These are phyloP conservation scores for Bonia amplexicaulis DNA, from an alignment of 176 grass and related monocot genomes.

Conservation along the genomic window DNA sequence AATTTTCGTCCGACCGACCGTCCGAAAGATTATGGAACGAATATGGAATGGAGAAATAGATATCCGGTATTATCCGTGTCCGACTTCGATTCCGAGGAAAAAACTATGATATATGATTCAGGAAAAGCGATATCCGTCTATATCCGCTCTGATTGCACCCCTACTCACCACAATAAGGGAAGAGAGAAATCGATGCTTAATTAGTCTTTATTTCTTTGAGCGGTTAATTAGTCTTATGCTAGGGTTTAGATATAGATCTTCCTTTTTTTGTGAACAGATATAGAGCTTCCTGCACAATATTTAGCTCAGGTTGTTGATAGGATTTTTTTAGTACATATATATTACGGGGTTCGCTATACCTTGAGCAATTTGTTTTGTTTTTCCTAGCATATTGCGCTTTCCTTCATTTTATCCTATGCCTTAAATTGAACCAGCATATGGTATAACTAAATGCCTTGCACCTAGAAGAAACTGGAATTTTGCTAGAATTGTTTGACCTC, in stretches of 20 bases:
- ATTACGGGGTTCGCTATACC: background rate
- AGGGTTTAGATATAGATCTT: no score
- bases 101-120: no score
- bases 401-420: no score
- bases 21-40: no score
- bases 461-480: background rate
- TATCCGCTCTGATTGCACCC: no score
- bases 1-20: no score
- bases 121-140: no score
- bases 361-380: background rate
- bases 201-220: background rate
- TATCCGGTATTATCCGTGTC: no score
- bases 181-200: background rate
- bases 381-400: background rate
- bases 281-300: background rate
- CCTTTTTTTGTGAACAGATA: background rate
- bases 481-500: background rate
- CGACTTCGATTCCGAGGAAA: no score
- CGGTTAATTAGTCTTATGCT: no score
- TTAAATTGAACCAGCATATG: no score
- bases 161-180: background rate
- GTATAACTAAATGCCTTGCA: background rate
- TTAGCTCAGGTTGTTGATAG: background rate
- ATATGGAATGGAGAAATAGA: no score
- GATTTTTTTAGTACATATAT: background rate